Conservation (phyloP, 2,329 filamentous ascomycete species). For the Periglandula ipomoeae region DNA sequence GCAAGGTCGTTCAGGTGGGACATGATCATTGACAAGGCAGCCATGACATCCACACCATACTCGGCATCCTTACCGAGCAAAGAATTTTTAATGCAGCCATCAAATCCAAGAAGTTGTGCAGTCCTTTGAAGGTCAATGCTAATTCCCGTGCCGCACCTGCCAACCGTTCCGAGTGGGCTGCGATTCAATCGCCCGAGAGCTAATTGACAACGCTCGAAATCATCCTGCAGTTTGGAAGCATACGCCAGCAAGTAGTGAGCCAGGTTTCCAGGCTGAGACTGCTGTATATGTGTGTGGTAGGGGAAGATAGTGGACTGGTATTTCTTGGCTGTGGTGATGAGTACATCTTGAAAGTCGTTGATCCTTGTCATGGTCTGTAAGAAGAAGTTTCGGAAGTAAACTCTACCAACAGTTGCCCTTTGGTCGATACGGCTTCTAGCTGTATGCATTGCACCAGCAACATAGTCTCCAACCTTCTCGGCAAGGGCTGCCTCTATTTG, state of each 20-base stretch:
- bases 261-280: slow-evolving; percentile 10
- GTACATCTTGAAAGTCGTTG: slow-evolving; percentile 1
- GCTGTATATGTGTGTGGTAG: slow-evolving; percentile 11
- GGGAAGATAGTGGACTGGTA: slow-evolving; percentile 3
- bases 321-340: slow-evolving; percentile 5
- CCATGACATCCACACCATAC: neutral
- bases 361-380: slow-evolving; percentile 5
- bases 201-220: neutral
- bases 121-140: neutral
- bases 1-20: slow-evolving; percentile 1
- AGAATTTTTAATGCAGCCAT: neutral
- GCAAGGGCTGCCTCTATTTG: neutral
- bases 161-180: neutral
- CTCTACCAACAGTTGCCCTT: slow-evolving; percentile 9
- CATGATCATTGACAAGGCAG: neutral
- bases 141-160: neutral
- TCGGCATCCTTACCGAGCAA: neutral
- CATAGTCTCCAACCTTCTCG: slow-evolving; percentile 7
- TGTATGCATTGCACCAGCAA: slow-evolving; percentile 10
- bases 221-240: neutral
- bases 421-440: slow-evolving; percentile 11
- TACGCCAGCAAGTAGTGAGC: slow-evolving; percentile 6
- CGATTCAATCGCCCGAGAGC: neutral
- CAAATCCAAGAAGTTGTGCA: neutral
- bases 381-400: slow-evolving; percentile 6